Base-by-base conservation (phyloP, 371 early-diverging fungal species). In the Mucor circinelloides region DNA sequence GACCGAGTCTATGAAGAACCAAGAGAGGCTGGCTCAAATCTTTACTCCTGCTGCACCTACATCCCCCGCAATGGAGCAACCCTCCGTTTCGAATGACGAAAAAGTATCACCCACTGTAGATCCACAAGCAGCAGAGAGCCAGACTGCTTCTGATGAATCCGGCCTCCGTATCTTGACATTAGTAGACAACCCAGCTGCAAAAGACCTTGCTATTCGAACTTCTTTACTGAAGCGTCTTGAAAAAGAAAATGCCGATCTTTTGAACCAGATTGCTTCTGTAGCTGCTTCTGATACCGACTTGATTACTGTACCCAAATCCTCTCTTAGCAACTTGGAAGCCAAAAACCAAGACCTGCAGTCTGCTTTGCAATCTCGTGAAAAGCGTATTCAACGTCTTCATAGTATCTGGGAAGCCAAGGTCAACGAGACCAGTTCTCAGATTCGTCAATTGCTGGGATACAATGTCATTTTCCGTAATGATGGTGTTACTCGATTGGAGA, bases 141-240 rank as follows among this genome's bases (percentile, higher is more conserved):
- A 63, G 28, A 28, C 30, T 12, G n/a, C 8, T 19, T 17, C 31
- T 9, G 56, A 44, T 6, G 42, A 28, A 21, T 10, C 46, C 6
- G 27, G 38, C 3, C 23, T 30, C 12, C 58, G 89, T 46, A 80
- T 94, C 7, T 74, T 95, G 58, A 84, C 89, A 75, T 72, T 94
- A 6, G 79, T 79, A 17, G 90, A 92, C 32, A 95, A 93, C 69
- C 95, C 94, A 6, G 85, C 91, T 3, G 77, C 88, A 1, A 71
- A 62, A 13, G 90, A 90, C 54, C 82, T 80, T 57, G 87, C 86
- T 23, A 84, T 91, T 30, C 89, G 93, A n/a, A 79, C 88, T 50
- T 71, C 77, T 6, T 86, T 81, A 63, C 78, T 94, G 17, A 77
- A 87, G 15, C 78, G 86, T 8, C 67, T 93, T 23, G 64, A 70